Conservation (phyloP, 192 early-diverging fungal species). For the Coemansia sp. region DNA sequence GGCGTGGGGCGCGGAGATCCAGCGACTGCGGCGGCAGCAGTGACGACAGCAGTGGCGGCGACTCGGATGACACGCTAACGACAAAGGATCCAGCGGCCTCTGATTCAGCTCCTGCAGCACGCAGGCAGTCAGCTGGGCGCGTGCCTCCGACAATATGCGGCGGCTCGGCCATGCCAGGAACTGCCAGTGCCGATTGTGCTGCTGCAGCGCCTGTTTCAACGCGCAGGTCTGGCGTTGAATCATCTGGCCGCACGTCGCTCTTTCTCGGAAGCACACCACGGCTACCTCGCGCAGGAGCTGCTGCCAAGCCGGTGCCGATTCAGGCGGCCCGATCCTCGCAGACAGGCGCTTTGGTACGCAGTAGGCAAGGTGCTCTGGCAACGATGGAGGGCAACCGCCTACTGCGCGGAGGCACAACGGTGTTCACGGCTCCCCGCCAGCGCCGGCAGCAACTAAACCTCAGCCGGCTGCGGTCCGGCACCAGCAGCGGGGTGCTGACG, state of each 20-base stretch:
- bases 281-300: background rate
- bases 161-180: constrained; percentile 12
- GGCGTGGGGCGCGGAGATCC: constrained; percentile 10
- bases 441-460: constrained; percentile 32
- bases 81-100: constrained; percentile 8
- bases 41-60: constrained; percentile 31
- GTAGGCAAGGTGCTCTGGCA: background rate
- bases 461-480: constrained; percentile 15
- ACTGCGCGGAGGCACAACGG: constrained; percentile 11
- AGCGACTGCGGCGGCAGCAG: constrained; percentile 25
- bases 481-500: constrained; percentile 2
- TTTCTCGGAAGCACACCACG: constrained; percentile 1
- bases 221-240: background rate
- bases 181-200: constrained; percentile 9
- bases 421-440: constrained; percentile 1
- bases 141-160: constrained; percentile 6
- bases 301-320: constrained; percentile 1
- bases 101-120: constrained; percentile 5
- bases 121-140: constrained; percentile 14
- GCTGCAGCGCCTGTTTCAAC: background rate
- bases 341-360: background rate
- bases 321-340: constrained; percentile 2
- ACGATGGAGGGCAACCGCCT: constrained; percentile 3
- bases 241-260: constrained; percentile 8
- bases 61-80: constrained; percentile 51